Base-by-base conservation (phyloP, 305 asterid species). In the Fraxinus ornus region DNA sequence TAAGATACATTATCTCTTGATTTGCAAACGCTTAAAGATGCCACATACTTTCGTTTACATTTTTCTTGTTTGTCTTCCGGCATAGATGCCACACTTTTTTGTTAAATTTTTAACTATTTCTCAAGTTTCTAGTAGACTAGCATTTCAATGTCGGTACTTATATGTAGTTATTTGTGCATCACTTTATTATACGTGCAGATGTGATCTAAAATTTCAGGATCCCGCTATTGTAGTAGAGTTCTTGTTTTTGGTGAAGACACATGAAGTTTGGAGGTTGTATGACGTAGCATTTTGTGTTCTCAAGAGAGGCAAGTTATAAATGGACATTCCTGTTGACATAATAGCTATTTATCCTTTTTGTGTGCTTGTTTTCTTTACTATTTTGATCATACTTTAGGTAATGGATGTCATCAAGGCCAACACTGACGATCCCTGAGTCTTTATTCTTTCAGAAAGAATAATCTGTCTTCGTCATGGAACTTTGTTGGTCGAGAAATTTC, bases 401-500 rank as follows among this genome's bases (percentile, higher is more conserved):
- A 88, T 95, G 88, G 97, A 91, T 86, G 91, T 90, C 79, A 91
- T 97, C 78, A 92, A 91, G 24, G 87, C 92, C 84, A 90, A 88
- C 83, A 93, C 93, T 68, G 83, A 88, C 81, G 98, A 92, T 88
- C 97, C 64, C 85, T 92, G 76, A 92, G 90, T 89, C 80, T 92
- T 71, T 94, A 95, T 82, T 90, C 90, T 85, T 87, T 93, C 80
- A 85, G 91, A 79, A 96, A 91, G 80, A 86, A 78, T 78, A 92
- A 93, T 89, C 84, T 91, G 82, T 91, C 98, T 78, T 92, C 95
- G 66, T 93, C 98, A 13, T 95, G 97, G 98, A 93, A 85, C 86
- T 77, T 84, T 86, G 89, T 78, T 78, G 94, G 90, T 86, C 87
- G 79, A 71, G 91, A 90, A 78, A 80, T 47, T 17, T 78, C 83